Evolutionary conservation across 805 yeast species (phyloP).

Genomic region (Candida berthetii): DNA sequence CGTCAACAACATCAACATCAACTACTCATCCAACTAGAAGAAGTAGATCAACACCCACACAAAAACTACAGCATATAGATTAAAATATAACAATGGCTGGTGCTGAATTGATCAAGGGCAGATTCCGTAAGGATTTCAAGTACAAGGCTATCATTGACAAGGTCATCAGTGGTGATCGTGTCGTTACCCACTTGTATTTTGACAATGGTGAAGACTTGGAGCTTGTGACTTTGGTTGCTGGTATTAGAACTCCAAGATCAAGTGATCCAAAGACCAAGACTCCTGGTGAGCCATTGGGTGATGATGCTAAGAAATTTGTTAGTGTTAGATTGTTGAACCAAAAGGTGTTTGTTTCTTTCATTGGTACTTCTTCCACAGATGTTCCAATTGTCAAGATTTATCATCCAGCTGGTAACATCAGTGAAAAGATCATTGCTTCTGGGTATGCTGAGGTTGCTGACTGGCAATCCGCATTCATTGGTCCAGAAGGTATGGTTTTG

Average conservation of each 20-base stretch:
- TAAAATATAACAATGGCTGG: neutral
- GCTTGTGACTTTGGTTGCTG: constrained; percentile 63
- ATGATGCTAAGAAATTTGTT: constrained; percentile 58
- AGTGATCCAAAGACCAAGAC: constrained; percentile 32
- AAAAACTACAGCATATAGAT: neutral
- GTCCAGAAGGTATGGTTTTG: constrained; percentile 53
- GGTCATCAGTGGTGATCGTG: constrained; percentile 73
- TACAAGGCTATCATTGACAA: constrained; percentile 58
- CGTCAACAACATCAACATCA: no score
- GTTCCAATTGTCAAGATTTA: constrained; percentile 50
- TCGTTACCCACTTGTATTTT: constrained; percentile 51
- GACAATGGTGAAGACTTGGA: constrained; percentile 46
- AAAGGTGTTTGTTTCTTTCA: constrained; percentile 45
- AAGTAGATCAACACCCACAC: neutral
- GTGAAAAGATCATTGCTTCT: constrained; percentile 55
- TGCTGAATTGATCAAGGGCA: constrained; percentile 15
- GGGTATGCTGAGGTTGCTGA: constrained; percentile 77
- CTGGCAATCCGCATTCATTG: constrained; percentile 71
- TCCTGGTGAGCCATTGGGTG: constrained; percentile 54
- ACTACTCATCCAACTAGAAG: no score
- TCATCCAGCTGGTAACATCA: constrained; percentile 77
- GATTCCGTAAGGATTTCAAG: constrained; percentile 19
- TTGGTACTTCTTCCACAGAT: constrained; percentile 60
- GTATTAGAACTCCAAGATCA: constrained; percentile 67
- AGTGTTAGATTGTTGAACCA: constrained; percentile 60